A percentile compares a stretch with the other conserved stretches of the same genome.
phyloP scores from a whole-genome alignment of 208 protist species.

The Crithidia fasciculata region DNA sequence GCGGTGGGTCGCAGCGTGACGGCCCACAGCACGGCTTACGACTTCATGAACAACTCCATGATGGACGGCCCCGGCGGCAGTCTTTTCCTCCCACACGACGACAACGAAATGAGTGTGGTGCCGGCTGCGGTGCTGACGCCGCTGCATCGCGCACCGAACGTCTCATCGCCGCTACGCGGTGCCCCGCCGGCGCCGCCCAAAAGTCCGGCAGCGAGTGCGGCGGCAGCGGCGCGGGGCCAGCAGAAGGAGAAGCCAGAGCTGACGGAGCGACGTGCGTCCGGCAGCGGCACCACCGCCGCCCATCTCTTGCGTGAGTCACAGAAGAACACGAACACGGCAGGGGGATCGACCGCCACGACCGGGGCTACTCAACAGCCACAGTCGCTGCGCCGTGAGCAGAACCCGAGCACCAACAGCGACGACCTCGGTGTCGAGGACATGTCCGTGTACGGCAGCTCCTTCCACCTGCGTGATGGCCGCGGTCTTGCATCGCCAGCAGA shows the following conservation, averaged over 20 bases:
- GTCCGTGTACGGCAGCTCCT: constrained; percentile 20
- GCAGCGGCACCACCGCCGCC: constrained; percentile 4
- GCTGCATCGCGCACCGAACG: background rate
- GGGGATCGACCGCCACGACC: constrained; percentile 4
- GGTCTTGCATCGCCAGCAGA: constrained; percentile 3
- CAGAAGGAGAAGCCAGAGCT: background rate
- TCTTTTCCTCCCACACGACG: constrained; percentile 5
- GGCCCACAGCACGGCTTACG: constrained; percentile 13
- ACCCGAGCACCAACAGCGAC: background rate
- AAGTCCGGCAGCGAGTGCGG: background rate
- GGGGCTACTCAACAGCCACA: background rate
- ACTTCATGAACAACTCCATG: constrained; percentile 36
- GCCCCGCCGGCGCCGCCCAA: background rate
- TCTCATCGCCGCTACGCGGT: background rate
- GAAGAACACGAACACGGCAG: background rate
- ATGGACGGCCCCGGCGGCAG: constrained; percentile 19
- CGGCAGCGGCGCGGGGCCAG: background rate
- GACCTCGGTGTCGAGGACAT: background rate
- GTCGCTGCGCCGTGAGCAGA: background rate
- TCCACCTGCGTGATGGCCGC: constrained; percentile 4
- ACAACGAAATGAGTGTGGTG: constrained; percentile 1
- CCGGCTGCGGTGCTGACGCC: background rate
- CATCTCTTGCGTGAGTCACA: background rate
- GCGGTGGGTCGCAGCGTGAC: constrained; percentile 12
- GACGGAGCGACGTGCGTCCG: background rate